phyloP scores from a whole-genome alignment of 176 grass and related monocot genomes.

The Pharus latifolius region DNA sequence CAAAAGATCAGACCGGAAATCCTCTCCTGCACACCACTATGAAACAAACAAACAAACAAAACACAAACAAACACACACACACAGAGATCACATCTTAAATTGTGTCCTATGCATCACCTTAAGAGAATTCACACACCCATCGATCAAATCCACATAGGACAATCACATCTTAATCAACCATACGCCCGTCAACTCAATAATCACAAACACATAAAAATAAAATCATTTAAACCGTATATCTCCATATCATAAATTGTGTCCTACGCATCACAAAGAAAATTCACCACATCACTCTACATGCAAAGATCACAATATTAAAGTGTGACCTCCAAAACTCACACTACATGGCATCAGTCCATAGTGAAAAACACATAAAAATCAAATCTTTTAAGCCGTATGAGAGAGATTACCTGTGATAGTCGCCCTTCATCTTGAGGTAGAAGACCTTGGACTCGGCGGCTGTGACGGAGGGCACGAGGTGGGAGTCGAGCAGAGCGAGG shows the following conservation, averaged over 20 bases:
- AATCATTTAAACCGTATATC: too few relatives aligned
- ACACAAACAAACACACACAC: background rate
- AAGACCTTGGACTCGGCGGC: slow-evolving; percentile 79
- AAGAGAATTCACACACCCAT: background rate
- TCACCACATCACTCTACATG: background rate
- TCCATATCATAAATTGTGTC: background rate
- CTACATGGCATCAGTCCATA: background rate
- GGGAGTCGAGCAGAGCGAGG: slow-evolving; percentile 65
- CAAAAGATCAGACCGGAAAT: slow-evolving; percentile 2
- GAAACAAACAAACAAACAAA: background rate
- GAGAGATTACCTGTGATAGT: slow-evolving; percentile 63
- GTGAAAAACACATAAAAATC: background rate
- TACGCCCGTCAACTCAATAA: too few relatives aligned
- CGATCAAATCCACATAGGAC: too few relatives aligned
- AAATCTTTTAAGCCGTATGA: background rate
- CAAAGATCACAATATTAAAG: background rate
- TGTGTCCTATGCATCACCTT: background rate
- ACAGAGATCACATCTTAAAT: background rate
- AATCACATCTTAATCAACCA: too few relatives aligned
- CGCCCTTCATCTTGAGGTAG: slow-evolving; percentile 95
- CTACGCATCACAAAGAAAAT: background rate
- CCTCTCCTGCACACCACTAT: background rate
- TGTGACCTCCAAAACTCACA: too few relatives aligned
- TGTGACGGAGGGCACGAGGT: slow-evolving; percentile 68
- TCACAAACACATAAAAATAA: too few relatives aligned